These are phyloP conservation scores for Wallacemonas sp. DNA, from an alignment of 208 protist genomes.

Conservation along the genomic window DNA sequence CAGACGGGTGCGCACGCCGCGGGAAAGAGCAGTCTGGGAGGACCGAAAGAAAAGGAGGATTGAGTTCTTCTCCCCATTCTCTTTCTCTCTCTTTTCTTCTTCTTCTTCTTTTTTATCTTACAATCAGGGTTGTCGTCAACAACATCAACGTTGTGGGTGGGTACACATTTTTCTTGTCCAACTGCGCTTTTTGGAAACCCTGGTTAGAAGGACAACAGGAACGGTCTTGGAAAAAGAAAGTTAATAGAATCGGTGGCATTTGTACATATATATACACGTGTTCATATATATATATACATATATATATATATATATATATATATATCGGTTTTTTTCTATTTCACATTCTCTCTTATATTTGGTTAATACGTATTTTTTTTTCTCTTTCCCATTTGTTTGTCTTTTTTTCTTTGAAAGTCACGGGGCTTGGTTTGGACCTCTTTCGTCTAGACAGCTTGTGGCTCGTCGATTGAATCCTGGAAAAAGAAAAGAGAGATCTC, in stretches of 20 bases:
- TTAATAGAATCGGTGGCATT: no score
- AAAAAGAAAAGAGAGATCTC: no score
- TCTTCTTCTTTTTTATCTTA: constrained; percentile 13
- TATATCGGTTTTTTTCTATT: constrained; percentile 3
- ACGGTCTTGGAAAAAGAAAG: no score
- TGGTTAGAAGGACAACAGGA: no score
- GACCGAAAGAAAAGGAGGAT: no score
- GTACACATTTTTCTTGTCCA: constrained; percentile 9
- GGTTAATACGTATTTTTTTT: background rate
- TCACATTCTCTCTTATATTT: background rate
- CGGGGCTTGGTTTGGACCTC: no score
- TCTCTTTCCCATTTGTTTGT: constrained; percentile 1
- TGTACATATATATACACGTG: constrained; percentile 7
- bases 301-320: constrained; percentile 8
- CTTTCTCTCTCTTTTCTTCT: background rate
- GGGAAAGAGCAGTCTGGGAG: no score
- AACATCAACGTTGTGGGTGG: constrained; percentile 12
- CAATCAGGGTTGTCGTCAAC: no score
- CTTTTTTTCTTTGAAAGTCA: no score
- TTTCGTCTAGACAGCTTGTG: no score
- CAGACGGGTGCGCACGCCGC: no score
- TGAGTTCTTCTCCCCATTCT: background rate
- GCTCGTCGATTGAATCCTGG: no score
- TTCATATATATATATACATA: constrained; percentile 29
- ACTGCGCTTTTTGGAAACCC: background rate